Evolutionary conservation across 441 rosid genomes (phyloP), one percentile per base, ranked within the genome.

Genomic region (Melastoma candidum): DNA sequence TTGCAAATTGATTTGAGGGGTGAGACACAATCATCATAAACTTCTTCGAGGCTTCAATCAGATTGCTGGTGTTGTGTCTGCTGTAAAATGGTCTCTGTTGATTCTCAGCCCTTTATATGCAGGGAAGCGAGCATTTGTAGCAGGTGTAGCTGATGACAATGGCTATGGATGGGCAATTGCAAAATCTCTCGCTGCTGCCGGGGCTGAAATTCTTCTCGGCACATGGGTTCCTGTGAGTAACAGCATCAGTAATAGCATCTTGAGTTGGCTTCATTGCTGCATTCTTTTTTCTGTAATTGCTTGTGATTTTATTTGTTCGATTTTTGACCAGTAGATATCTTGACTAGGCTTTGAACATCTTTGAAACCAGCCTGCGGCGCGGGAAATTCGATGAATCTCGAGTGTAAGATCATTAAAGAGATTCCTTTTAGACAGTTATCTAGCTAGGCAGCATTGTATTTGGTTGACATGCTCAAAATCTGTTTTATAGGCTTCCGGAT

Each of bases 401-500:
- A 29, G 36, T 29, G 36, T 29, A 29, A 29, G 36, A 29, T 29
- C 5, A 29, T 29, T 3, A 29, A 3, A 7, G 3, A 29, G 36
- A 29, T 29, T 29, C 36, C 22, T 17, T 0, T 17, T 29, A 29
- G 36, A 29, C 36, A 3, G 36, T 29, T 29, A 3, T 3, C 36
- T 29, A 29, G 36, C 36, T 29, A 29, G 36, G 3, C 7, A 1
- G 3, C 7, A 3, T 29, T 29, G 36, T 29, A 29, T 29, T 29
- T 29, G 3, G 36, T 3, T 29, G 36, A 29, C 7, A 7, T 29
- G 36, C 7, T 7, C 36, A 29, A 7, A 29, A 29, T 29, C 36
- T 29, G 10, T 29, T 52, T 53, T 68, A 64, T 78, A 92, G 98
- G 61, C 75, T 92, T 75, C 96, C 96, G 0, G 87, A 87, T 61